Evolutionary conservation across 768 basidiomycete species (phyloP).

Genomic region (Suillus paluster): DNA sequence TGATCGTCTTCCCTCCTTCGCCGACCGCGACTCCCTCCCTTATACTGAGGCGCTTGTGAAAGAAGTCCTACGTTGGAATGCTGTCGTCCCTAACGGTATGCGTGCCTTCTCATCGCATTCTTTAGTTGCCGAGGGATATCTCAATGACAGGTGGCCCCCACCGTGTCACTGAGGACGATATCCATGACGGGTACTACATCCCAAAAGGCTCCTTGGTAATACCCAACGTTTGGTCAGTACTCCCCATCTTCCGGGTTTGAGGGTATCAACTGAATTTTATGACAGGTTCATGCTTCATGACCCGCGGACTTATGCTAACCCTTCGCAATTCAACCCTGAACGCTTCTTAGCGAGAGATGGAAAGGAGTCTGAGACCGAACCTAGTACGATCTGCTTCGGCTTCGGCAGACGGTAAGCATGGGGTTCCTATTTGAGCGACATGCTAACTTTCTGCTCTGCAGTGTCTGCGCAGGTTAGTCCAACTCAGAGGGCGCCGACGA

Average conservation of each 20-base stretch:
- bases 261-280: neutral
- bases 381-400: constrained; percentile 66
- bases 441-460: constrained; percentile 14
- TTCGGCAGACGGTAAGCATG: constrained; percentile 63
- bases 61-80: constrained; percentile 55
- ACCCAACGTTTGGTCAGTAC: constrained; percentile 25
- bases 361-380: constrained; percentile 53
- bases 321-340: constrained; percentile 61
- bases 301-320: constrained; percentile 50
- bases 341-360: constrained; percentile 51
- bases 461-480: constrained; percentile 34
- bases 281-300: constrained; percentile 38
- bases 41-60: constrained; percentile 64
- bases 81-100: constrained; percentile 43
- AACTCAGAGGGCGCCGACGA: neutral
- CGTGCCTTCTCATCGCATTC: constrained; percentile 38
- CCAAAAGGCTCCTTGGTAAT: constrained; percentile 47
- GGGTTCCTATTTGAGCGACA: constrained; percentile 9
- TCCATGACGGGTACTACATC: constrained; percentile 64
- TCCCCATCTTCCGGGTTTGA: constrained; percentile 15
- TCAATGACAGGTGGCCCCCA: constrained; percentile 42
- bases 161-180: constrained; percentile 59
- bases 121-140: constrained; percentile 37
- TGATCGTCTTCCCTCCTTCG: constrained; percentile 63
- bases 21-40: constrained; percentile 60